A percentile compares a stretch with the other conserved stretches of the same genome.
These are phyloP conservation scores for Venturia nashicola DNA, from an alignment of 2,329 filamentous ascomycete species.

Conservation along the genomic window DNA sequence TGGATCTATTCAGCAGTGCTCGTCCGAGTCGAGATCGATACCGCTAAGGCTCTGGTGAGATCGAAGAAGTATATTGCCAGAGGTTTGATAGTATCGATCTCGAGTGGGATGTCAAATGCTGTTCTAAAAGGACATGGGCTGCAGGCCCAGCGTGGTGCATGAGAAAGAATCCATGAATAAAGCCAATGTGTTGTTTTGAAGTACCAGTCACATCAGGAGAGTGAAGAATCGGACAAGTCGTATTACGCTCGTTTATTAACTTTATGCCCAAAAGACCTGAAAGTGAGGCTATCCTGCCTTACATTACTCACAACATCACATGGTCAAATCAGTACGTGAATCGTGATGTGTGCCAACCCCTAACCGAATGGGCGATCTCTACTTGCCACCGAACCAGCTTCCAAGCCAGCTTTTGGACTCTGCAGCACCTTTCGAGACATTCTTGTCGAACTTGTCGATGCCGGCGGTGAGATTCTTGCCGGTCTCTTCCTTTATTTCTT, in stretches of 20 bases:
- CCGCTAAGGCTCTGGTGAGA: no score
- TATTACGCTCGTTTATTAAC: background rate
- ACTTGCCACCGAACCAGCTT: constrained; percentile 65
- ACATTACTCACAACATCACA: background rate
- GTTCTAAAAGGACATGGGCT: no score
- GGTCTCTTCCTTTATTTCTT: constrained; percentile 54
- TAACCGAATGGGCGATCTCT: constrained; percentile 5
- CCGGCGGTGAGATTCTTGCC: constrained; percentile 36
- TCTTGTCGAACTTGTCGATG: constrained; percentile 70
- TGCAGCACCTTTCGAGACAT: constrained; percentile 62
- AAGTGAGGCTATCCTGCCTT: background rate
- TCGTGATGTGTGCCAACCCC: background rate
- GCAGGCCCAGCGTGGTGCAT: no score
- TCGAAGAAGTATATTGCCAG: no score
- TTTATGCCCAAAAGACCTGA: background rate
- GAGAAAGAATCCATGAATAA: no score
- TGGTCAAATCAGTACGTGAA: background rate
- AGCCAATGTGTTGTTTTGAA: no score
- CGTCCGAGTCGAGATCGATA: no score
- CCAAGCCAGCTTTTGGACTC: constrained; percentile 78
- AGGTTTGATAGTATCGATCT: no score
- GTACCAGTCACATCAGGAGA: background rate
- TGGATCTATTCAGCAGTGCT: no score
- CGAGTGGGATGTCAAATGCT: no score
- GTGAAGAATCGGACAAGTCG: background rate